Evolutionary conservation across 371 early-diverging fungal genomes (phyloP), one percentile per base, ranked within the genome.

Genomic region (Mortierella sp.): DNA sequence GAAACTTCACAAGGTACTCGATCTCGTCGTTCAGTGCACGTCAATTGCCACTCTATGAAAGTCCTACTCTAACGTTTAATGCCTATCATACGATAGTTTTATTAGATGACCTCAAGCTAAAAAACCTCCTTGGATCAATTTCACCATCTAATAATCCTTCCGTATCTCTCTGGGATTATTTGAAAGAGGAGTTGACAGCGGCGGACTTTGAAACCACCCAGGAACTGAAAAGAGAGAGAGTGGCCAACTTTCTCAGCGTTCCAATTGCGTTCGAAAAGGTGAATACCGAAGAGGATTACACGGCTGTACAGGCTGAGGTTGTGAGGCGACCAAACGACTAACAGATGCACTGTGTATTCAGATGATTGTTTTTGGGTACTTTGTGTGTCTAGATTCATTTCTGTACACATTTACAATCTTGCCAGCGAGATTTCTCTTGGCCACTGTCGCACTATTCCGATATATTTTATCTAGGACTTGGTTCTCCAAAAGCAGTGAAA

Each of bases 351-450:
- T 12, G 22, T 49, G 3, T 35, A 4, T 11, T 0, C 5, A 86
- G 86, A 78, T 87, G 65, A 89, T 98, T 89, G 84, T 86, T 30
- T 94, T 98, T 87, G 99, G 99, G 2, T 93, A 92, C 58, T 87
- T 95, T 47, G 93, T 98, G 5, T 98, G 98, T 66, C 83, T 97
- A 54, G 98, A 98, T 84, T 93, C 98, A 1, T 96, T 99, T 72
- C 81, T 99, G 18, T 94, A 96, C 77, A 93, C 94, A 5, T 97
- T 98, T 75, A 96, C 98, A 3, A 96, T 97, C 55, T 85, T 99
- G 5, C 99, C 99, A 0, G 83, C 96, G n/a, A 90, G 97, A 30
- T 92, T 97, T 63, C 47, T 91, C 16, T 83, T 96, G 11, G 96
- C 97, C 0, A 68, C 92, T 0, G 83, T 84, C 10, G 75, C 86